These are phyloP conservation scores for Lentinula sp. DNA, from an alignment of 768 basidiomycete genomes.

Conservation along the genomic window DNA sequence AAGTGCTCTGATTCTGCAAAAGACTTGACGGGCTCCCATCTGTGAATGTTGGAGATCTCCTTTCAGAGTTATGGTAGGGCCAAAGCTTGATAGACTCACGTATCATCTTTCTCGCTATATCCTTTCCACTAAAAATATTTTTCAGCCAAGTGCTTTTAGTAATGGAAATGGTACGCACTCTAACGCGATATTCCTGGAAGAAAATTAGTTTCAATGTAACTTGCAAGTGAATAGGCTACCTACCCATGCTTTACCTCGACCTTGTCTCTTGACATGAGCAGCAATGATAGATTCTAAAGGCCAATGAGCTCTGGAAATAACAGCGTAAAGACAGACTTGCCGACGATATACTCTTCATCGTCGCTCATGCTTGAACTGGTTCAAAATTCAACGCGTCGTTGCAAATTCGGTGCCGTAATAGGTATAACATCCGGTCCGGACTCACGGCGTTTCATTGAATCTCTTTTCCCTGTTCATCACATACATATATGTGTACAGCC, in stretches of 20 bases:
- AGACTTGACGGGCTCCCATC: slow-evolving; percentile 65
- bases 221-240: slow-evolving; percentile 10
- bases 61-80: too few species aligned
- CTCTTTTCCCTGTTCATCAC: too few species aligned
- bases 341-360: slow-evolving; percentile 62
- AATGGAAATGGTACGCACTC: slow-evolving; percentile 31
- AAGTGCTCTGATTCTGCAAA: slow-evolving; percentile 56
- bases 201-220: slow-evolving; percentile 3
- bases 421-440: too few species aligned
- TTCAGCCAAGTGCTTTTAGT: slow-evolving; percentile 1
- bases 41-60: slow-evolving; percentile 14
- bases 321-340: slow-evolving; percentile 29
- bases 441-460: too few species aligned
- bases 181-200: slow-evolving; percentile 49
- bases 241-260: slow-evolving; percentile 45
- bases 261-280: slow-evolving; percentile 42
- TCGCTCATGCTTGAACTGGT: slow-evolving; percentile 18
- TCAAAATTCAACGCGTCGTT: background rate
- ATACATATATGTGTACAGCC: too few species aligned
- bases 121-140: slow-evolving; percentile 50
- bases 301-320: background rate
- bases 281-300: slow-evolving; percentile 43
- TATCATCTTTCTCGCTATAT: slow-evolving; percentile 45
- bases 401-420: background rate
- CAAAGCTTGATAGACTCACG: slow-evolving; percentile 32